Base-by-base conservation (phyloP, 2,329 filamentous ascomycete species). In the Raffaelea deltoideospora region DNA sequence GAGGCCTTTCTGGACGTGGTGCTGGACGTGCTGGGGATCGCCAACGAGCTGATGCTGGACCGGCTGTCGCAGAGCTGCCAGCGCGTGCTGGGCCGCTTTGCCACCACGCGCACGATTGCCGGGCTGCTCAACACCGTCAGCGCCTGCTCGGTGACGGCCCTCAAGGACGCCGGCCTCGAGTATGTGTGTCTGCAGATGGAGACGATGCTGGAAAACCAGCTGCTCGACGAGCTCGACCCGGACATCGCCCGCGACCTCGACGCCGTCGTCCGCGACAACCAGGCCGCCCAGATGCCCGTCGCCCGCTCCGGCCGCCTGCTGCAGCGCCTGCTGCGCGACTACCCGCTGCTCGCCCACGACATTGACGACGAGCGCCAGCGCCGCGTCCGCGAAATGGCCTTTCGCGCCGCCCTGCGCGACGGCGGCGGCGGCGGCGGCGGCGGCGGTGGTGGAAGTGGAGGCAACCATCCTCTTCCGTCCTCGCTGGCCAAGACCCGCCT, bases 21-120 rank as follows among this genome's bases (percentile, higher is more conserved):
- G 9, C 70, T 96, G 59, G 86, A 94, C 47, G 82, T 96, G 31
- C 79, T 96, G 69, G 76, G 76, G 38, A 79, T 84, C 36, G 85
- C 87, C 11, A 90, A 98, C 51, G 88, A 98, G 55, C 62, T 98
- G 39, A 95, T 98, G 87, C 69, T 98, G 33, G 86, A 95, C 52
- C 72, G 87, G 7, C 61, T 98, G 5, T 85, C 84, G 5, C 83
- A 94, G 53, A 76, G 92, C 21, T 96, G 90, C 53, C 90, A 98
- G 53, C 76, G 72, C 40, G 60, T 86, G 18, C 71, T 96, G 41
- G 87, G 86, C 26, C 73, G 72, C 34, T 92, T 90, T 56, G 79
- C 86, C n/a, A 85, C 75, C 34, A 79, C 76, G 5, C 78, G 87
- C 20, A 98, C 94, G 51, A 79, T 94, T 20, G 83, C 83, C 40